Percentiles rank a stretch among this genome's conserved stretches.
Conservation (phyloP, 495 filamentous ascomycete species). For the Entonaema liquescens region DNA sequence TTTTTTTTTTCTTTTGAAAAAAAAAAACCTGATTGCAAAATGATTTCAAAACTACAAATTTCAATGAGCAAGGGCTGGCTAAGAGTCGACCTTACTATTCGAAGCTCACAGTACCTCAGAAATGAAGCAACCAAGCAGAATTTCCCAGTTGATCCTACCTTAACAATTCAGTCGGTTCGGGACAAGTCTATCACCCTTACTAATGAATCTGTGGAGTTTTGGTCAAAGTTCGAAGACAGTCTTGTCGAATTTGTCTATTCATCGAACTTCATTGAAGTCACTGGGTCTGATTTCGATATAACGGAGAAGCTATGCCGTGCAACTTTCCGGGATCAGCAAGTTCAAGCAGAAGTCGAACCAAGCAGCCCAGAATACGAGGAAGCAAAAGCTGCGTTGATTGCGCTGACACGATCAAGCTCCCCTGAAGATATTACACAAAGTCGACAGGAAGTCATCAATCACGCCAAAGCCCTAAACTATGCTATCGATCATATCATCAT, state of each 20-base stretch:
- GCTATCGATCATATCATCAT: conserved; percentile 43
- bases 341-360: conserved; percentile 18
- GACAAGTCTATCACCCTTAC: neutral
- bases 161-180: neutral
- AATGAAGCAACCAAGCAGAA: neutral
- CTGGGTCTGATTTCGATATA: conserved; percentile 32
- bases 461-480: conserved; percentile 45
- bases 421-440: conserved; percentile 32
- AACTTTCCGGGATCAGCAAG: conserved; percentile 21
- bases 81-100: neutral
- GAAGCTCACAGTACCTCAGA: neutral
- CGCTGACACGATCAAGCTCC: conserved; percentile 4
- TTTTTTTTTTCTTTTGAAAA: neutral
- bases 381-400: conserved; percentile 6
- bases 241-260: conserved; percentile 39
- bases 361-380: conserved; percentile 34
- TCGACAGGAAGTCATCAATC: conserved; percentile 48
- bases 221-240: conserved; percentile 13
- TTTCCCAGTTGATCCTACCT: neutral
- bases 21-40: neutral
- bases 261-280: conserved; percentile 45
- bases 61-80: neutral
- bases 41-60: neutral
- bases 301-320: conserved; percentile 34
- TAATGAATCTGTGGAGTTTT: neutral